These are phyloP conservation scores for Ascochyta pisi DNA, from an alignment of 2,329 filamentous ascomycete species.

Conservation along the genomic window DNA sequence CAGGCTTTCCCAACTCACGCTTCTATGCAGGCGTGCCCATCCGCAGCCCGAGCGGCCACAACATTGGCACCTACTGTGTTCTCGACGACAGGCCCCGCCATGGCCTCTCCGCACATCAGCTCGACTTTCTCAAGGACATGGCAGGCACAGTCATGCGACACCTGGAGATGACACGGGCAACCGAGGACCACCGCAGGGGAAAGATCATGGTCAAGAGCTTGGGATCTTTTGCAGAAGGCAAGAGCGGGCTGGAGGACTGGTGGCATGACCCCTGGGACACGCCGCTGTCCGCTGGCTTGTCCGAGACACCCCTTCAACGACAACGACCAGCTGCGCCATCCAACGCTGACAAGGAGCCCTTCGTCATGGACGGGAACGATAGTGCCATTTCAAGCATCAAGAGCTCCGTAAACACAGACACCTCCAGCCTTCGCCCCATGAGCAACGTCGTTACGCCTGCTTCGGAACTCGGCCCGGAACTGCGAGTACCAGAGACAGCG, in stretches of 20 bases:
- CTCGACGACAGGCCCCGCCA: constrained; percentile 64
- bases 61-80: constrained; percentile 67
- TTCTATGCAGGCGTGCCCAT: constrained; percentile 70
- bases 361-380: constrained; percentile 23
- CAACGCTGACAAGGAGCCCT: constrained; percentile 22
- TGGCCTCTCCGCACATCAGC: constrained; percentile 57
- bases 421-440: constrained; percentile 25
- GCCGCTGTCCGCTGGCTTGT: constrained; percentile 13
- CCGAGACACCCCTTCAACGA: constrained; percentile 28
- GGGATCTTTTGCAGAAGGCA: constrained; percentile 48
- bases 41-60: constrained; percentile 62
- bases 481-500: constrained; percentile 21
- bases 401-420: constrained; percentile 25
- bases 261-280: constrained; percentile 41
- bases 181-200: constrained; percentile 60
- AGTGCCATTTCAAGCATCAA: constrained; percentile 33
- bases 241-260: constrained; percentile 44
- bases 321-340: constrained; percentile 26
- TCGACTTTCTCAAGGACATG: constrained; percentile 64
- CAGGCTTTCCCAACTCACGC: constrained; percentile 38
- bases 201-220: constrained; percentile 60
- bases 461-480: constrained; percentile 31
- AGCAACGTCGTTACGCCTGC: constrained; percentile 31
- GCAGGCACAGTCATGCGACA: constrained; percentile 64
- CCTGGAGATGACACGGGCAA: constrained; percentile 63